Percentiles rank a stretch among this genome's conserved stretches.
phyloP scores from a whole-genome alignment of 352 stramenopile genomes.

The Hyaloperonospora brassicae region DNA sequence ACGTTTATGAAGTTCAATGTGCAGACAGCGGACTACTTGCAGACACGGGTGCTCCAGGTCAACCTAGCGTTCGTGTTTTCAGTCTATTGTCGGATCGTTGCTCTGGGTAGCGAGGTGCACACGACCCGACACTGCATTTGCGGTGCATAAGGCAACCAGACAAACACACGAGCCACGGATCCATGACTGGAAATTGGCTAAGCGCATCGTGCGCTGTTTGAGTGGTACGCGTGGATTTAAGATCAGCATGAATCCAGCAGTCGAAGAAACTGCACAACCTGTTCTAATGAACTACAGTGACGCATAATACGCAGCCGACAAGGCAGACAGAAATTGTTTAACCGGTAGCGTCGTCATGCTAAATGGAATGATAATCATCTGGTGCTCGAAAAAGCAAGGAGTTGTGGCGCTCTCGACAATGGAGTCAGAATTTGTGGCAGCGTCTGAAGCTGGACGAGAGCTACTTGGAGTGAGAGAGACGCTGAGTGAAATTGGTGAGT shows the following conservation, averaged over 20 bases:
- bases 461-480: not conserved
- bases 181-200: not conserved
- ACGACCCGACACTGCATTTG: not conserved
- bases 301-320: not conserved
- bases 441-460: not conserved
- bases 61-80: not conserved
- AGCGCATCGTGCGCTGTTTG: not conserved
- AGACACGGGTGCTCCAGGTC: not conserved
- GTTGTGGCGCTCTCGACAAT: not conserved
- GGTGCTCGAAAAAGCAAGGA: not conserved
- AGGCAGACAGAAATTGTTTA: not conserved
- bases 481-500: no score
- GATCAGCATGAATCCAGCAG: not conserved
- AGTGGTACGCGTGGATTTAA: not conserved
- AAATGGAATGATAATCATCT: not conserved
- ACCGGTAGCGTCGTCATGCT: not conserved
- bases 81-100: not conserved
- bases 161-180: not conserved
- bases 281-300: not conserved
- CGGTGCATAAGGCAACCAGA: not conserved
- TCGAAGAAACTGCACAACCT: not conserved
- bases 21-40: not conserved
- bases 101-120: not conserved
- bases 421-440: not conserved
- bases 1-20: not conserved